Evolutionary conservation across 2,329 filamentous ascomycete species (phyloP).

Genomic region (Sclerotinia borealis): DNA sequence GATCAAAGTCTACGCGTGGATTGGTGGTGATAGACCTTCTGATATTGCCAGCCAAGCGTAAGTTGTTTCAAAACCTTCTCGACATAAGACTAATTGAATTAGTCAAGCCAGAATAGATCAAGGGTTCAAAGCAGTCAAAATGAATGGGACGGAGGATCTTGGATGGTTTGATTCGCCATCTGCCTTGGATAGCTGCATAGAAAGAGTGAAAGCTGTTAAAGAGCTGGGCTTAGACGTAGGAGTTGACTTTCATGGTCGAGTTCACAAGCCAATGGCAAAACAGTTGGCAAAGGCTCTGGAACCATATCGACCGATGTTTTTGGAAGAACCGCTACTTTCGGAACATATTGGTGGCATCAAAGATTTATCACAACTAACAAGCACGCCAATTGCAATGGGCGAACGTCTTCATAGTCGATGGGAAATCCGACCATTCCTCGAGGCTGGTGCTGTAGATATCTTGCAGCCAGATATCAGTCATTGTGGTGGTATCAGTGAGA

Average conservation of each 20-base stretch:
- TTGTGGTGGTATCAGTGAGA: constrained; percentile 66
- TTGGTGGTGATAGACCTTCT: constrained; percentile 64
- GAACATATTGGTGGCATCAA: constrained; percentile 57
- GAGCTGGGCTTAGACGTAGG: constrained; percentile 64
- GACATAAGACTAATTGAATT: constrained; percentile 6
- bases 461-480: constrained; percentile 69
- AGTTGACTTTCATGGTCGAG: constrained; percentile 71
- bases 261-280: constrained; percentile 77
- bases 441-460: constrained; percentile 62
- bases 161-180: constrained; percentile 70
- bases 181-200: constrained; percentile 55
- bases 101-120: constrained; percentile 52
- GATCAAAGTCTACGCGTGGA: constrained; percentile 71
- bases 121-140: constrained; percentile 64
- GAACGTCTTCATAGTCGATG: constrained; percentile 67
- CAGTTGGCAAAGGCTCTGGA: constrained; percentile 63
- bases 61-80: constrained; percentile 22
- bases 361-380: constrained; percentile 49
- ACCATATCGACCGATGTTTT: constrained; percentile 65
- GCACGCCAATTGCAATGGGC: constrained; percentile 63
- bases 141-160: constrained; percentile 73
- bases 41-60: constrained; percentile 61
- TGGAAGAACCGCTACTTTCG: constrained; percentile 66
- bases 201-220: constrained; percentile 64
- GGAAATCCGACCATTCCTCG: constrained; percentile 68